A percentile compares a stretch with the other conserved stretches of the same genome.
phyloP scores from a whole-genome alignment of 2,329 filamentous ascomycete species.

The Ilyonectria destructans region DNA sequence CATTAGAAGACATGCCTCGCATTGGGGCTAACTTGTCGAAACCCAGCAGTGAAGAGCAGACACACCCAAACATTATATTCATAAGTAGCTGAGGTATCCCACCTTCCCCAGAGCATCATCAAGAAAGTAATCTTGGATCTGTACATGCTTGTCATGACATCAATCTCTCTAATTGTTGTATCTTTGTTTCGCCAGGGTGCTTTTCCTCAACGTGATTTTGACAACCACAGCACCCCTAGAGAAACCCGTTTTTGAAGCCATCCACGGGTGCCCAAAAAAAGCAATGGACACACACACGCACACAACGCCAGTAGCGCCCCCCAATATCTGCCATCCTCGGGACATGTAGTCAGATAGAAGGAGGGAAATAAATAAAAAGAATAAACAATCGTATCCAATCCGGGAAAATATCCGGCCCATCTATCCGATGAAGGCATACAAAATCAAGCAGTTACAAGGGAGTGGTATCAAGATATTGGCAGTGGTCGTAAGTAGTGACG shows the following conservation, averaged over 20 bases:
- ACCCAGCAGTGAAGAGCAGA: conserved; percentile 3
- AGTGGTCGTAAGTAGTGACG: conserved; percentile 40
- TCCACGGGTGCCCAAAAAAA: conserved; percentile 7
- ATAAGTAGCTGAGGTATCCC: conserved; percentile 35
- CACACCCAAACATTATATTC: conserved; percentile 38
- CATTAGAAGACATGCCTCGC: too few relatives aligned
- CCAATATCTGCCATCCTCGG: conserved; percentile 32
- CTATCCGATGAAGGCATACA: conserved; percentile 39
- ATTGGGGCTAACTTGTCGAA: neutral
- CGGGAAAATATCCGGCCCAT: conserved; percentile 44
- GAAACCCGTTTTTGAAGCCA: conserved; percentile 27
- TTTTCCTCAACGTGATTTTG: conserved; percentile 24
- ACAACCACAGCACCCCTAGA: conserved; percentile 28
- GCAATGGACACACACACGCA: conserved; percentile 41
- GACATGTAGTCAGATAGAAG: conserved; percentile 36
- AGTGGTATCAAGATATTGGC: conserved; percentile 46
- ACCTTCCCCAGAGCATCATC: conserved; percentile 26
- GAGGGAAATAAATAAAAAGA: conserved; percentile 31
- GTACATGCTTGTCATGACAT: conserved; percentile 30
- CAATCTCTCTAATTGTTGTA: conserved; percentile 34
- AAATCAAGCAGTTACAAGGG: conserved; percentile 38
- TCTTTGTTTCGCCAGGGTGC: conserved; percentile 28
- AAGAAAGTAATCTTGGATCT: conserved; percentile 22
- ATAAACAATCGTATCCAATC: conserved; percentile 39
- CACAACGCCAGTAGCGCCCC: conserved; percentile 45